Evolutionary conservation across 1,139 yeast genomes (phyloP).

Genomic region (Ogataea hybrid): DNA sequence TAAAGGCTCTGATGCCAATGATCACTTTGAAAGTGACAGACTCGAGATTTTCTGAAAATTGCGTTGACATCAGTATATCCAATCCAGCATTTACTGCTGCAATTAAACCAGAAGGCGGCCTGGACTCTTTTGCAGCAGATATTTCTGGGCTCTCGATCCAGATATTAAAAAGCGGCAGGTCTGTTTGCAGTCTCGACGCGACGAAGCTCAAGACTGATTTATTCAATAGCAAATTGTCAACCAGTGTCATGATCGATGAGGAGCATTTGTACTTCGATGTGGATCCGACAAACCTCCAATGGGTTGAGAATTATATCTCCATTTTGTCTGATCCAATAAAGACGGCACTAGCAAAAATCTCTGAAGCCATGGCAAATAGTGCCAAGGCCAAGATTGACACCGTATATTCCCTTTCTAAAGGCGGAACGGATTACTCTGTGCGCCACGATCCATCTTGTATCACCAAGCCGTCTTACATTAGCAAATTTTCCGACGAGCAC

Average conservation of each 20-base stretch:
- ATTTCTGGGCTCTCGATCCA: neutral
- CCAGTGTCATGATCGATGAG: conserved; percentile 8
- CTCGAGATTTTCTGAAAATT: conserved; percentile 20
- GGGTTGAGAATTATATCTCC: neutral
- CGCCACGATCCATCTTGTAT: conserved; percentile 86
- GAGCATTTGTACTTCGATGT: conserved; percentile 10
- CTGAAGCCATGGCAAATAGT: conserved; percentile 14
- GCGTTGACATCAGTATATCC: conserved; percentile 31
- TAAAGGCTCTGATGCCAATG: conserved; percentile 1
- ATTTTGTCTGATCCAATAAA: conserved; percentile 20
- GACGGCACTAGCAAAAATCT: conserved; percentile 1
- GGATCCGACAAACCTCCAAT: neutral
- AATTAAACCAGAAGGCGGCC: neutral
- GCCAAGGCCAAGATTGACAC: conserved; percentile 38
- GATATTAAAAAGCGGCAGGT: conserved; percentile 1
- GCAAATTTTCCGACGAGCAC: conserved; percentile 69
- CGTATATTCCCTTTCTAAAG: conserved; percentile 56
- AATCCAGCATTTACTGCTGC: conserved; percentile 40
- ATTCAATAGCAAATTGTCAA: neutral
- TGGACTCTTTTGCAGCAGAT: neutral
- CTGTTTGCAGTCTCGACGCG: conserved; percentile 9
- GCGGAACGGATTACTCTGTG: conserved; percentile 58
- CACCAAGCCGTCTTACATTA: conserved; percentile 82
- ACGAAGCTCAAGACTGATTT: conserved; percentile 6
- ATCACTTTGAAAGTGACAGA: conserved; percentile 45